phyloP scores from a whole-genome alignment of 371 early-diverging fungal species.

The Blastocladiella emersonii region DNA sequence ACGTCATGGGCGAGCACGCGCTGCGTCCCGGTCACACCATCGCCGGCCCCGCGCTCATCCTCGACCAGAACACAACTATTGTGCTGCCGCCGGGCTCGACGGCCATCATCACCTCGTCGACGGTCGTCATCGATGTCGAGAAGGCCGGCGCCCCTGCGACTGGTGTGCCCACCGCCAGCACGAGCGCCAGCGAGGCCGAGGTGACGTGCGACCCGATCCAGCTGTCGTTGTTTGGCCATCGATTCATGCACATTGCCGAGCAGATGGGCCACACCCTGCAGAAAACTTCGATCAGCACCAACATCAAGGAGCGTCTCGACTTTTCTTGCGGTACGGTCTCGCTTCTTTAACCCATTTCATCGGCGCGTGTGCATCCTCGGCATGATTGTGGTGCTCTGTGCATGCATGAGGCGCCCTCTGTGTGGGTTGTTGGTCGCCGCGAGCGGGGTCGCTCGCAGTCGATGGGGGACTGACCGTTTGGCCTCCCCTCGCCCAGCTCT shows the following conservation, averaged over 20 bases:
- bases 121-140: slow-evolving; percentile 49
- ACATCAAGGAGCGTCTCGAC: slow-evolving; percentile 92
- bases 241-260: slow-evolving; percentile 96
- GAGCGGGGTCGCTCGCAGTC: no score
- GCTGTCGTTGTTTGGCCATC: slow-evolving; percentile 81
- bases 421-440: no score
- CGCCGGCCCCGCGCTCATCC: slow-evolving; percentile 75
- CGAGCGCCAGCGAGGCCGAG: slow-evolving; percentile 12
- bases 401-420: no score
- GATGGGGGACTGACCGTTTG: no score
- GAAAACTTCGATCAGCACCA: slow-evolving; percentile 87
- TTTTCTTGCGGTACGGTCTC: slow-evolving; percentile 93
- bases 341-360: not conserved
- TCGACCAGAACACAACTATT: slow-evolving; percentile 75
- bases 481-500: no score
- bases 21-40: slow-evolving; percentile 48
- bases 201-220: slow-evolving; percentile 55
- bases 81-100: slow-evolving; percentile 67
- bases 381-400: no score
- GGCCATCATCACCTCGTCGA: slow-evolving; percentile 54
- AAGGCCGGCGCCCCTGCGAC: not conserved
- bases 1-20: slow-evolving; percentile 35
- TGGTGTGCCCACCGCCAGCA: slow-evolving; percentile 24
- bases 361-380: no score
- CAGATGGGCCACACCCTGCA: slow-evolving; percentile 93